phyloP scores from a whole-genome alignment of 495 filamentous ascomycete genomes.

The Aspergillus coremiiformis region DNA sequence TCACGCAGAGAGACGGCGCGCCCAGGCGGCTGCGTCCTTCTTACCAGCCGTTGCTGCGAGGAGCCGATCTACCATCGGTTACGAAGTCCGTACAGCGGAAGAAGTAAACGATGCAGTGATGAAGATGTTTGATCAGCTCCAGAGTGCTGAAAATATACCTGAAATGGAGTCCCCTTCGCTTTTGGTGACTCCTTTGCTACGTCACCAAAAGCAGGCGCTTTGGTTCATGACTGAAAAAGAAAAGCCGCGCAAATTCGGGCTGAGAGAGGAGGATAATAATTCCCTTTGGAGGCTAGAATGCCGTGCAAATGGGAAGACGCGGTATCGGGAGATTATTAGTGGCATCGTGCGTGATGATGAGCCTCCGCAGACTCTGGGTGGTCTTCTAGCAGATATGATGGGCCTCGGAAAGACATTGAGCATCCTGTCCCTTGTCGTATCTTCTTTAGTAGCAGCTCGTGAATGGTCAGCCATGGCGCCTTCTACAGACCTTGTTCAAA shows the following conservation, averaged over 20 bases:
- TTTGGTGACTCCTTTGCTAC: constrained; percentile 64
- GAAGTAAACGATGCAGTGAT: constrained; percentile 79
- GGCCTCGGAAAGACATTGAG: constrained; percentile 91
- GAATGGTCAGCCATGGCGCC: constrained; percentile 42
- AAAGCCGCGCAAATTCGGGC: constrained; percentile 47
- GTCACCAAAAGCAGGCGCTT: constrained; percentile 87
- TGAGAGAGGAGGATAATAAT: constrained; percentile 50
- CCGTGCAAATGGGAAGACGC: constrained; percentile 44
- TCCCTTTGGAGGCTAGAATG: constrained; percentile 65
- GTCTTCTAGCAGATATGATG: constrained; percentile 98
- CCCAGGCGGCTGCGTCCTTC: constrained; percentile 17
- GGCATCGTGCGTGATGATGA: constrained; percentile 52
- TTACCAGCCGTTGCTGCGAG: constrained; percentile 17
- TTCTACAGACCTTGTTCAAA: constrained; percentile 19
- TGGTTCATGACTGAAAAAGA: constrained; percentile 85
- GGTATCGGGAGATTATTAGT: constrained; percentile 79
- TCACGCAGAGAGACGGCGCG: constrained; percentile 44
- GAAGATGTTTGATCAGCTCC: constrained; percentile 79
- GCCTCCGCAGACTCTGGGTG: constrained; percentile 67
- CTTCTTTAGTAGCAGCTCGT: constrained; percentile 50
- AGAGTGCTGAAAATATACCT: constrained; percentile 64
- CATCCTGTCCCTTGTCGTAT: constrained; percentile 67
- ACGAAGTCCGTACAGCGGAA: constrained; percentile 61
- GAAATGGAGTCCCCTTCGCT: constrained; percentile 57
- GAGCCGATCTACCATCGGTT: constrained; percentile 30